Evolutionary conservation across 2,329 filamentous ascomycete genomes (phyloP).

Genomic region (Talaromyces sp.): DNA sequence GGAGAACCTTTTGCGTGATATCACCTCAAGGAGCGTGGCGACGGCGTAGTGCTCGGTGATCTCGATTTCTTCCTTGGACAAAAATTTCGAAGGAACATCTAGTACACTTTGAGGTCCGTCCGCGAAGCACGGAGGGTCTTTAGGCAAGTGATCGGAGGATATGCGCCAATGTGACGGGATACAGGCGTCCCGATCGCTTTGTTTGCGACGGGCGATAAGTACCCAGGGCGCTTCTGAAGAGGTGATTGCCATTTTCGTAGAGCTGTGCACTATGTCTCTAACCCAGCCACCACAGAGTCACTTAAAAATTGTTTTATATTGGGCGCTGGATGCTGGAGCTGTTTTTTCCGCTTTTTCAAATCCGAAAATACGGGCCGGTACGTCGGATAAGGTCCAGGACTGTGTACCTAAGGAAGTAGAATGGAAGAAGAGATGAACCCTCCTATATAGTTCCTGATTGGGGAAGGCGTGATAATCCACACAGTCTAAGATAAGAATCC

Average conservation of each 20-base stretch:
- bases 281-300: not conserved
- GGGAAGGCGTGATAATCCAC: too few species aligned
- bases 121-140: conserved; percentile 1
- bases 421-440: too few species aligned
- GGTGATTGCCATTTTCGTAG: conserved; percentile 1
- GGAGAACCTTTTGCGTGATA: conserved; percentile 1
- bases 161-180: conserved; percentile 4
- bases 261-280: not conserved
- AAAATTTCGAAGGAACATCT: conserved; percentile 6
- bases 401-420: too few species aligned
- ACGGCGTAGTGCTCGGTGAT: conserved; percentile 7
- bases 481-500: too few species aligned
- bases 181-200: conserved; percentile 1
- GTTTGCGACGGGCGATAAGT: conserved; percentile 3
- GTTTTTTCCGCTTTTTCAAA: not conserved
- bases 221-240: conserved; percentile 2
- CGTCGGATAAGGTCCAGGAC: too few species aligned
- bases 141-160: not conserved
- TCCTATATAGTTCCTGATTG: too few species aligned
- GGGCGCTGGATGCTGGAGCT: not conserved
- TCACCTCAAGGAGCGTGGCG: not conserved
- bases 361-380: not conserved
- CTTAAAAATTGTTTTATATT: too few species aligned
- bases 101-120: conserved; percentile 6
- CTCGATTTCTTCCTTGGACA: conserved; percentile 1